Base-by-base conservation (phyloP, 495 filamentous ascomycete species). In the Trypethelium eluteriae region DNA sequence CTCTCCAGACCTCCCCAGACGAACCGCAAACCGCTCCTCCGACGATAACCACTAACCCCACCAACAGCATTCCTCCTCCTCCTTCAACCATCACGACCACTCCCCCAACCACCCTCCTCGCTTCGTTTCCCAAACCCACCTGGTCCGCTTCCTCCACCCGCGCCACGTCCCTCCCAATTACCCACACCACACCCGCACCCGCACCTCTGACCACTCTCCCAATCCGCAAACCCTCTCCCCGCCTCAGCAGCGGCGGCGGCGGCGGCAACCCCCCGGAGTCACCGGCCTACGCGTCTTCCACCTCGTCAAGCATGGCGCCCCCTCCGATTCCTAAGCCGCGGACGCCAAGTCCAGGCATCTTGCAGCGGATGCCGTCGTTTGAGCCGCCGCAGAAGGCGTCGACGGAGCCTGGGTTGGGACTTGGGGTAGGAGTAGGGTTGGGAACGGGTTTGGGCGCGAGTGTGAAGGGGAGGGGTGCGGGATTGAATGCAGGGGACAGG, bases 341-440 rank as follows among this genome's bases (percentile, higher is more conserved):
- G 7, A 65, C 74, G 36, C 74, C 73, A 2, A 75, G 72, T 1
- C 71, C 76, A 7, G 68, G 74, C 10, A 46, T 78, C 6, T 69
- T 78, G 35, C 70, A 73, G 38, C 65, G 74, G 9, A 76, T 78
- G 72, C 73, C 71, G 18, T 75, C 73, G 6, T 71, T 73, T 36
- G 73, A 73, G 59, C 53, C 53, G 32, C 5, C 53, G 53, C 53
- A 34, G 25, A 34, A 59, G 32, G 7, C 32, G 53, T 10, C 53
- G 25, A 35, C 32, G 53, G 53, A 34, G 53, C n/a, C 53, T 44
- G 41, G 41, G 41, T 44, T 44, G 41, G 41, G 41, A 14, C 41
- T 44, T 7, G 41, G 41, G 41, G 7, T 44, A 14, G 14, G 41
- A 7, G 41, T 44, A 14, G 14, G 14, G n/a, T 3, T 9, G 53